Conservation (phyloP, 768 basidiomycete species). For the Tulasnella sp. region DNA sequence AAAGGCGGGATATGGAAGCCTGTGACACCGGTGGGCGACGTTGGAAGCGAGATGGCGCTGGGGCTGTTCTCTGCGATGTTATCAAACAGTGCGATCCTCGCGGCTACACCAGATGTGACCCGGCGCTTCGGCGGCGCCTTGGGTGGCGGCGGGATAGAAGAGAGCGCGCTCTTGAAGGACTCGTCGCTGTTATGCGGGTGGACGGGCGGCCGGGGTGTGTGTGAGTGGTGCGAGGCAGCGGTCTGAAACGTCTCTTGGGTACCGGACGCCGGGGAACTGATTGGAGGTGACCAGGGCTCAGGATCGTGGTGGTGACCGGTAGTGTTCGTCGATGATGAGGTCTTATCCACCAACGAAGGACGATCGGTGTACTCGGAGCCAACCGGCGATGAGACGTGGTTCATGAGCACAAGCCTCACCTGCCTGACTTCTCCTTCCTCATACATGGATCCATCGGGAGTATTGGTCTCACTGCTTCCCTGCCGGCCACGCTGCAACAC, state of each 20-base stretch:
- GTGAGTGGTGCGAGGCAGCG: not conserved
- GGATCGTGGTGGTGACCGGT: not conserved
- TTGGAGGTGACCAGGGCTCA: not conserved
- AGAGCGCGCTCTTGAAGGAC: slow-evolving; percentile 5
- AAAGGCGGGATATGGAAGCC: slow-evolving; percentile 20
- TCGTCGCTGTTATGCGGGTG: not conserved
- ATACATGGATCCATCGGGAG: slow-evolving; percentile 19
- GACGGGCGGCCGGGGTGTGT: not conserved
- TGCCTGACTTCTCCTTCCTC: not conserved
- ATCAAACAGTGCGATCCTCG: slow-evolving; percentile 48
- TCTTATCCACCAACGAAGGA: not conserved
- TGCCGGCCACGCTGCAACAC: slow-evolving; percentile 41
- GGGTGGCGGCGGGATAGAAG: slow-evolving; percentile 5
- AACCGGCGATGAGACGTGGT: slow-evolving; percentile 26
- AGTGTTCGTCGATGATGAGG: not conserved
- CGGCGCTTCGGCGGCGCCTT: not conserved
- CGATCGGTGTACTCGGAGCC: no score
- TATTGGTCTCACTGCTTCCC: not conserved
- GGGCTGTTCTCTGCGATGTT: slow-evolving; percentile 39
- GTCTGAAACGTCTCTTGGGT: slow-evolving; percentile 10
- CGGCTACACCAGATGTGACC: slow-evolving; percentile 31
- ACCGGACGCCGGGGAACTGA: not conserved
- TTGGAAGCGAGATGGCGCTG: slow-evolving; percentile 15
- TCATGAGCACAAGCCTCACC: not conserved
- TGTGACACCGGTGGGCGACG: not conserved